Evolutionary conservation across 805 yeast genomes (phyloP).

Genomic region (Wickerhamiella occidentalis): DNA sequence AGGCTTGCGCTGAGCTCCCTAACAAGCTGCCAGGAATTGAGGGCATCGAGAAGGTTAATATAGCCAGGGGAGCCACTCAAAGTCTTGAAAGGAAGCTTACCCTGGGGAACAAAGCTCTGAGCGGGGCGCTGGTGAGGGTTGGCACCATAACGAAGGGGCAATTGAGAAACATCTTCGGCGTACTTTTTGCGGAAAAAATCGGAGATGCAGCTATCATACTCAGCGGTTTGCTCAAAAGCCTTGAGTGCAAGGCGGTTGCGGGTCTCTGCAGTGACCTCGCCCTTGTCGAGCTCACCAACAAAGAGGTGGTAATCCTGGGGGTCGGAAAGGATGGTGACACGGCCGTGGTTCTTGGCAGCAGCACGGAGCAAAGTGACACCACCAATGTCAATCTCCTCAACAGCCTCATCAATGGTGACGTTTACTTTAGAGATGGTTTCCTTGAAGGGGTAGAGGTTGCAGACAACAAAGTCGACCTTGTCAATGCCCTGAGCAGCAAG

Average conservation of each 20-base stretch:
- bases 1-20: slow-evolving; percentile 90
- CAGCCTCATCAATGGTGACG: slow-evolving; percentile 94
- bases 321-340: slow-evolving; percentile 92
- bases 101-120: slow-evolving; percentile 81
- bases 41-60: slow-evolving; percentile 89
- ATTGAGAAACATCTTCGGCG: slow-evolving; percentile 77
- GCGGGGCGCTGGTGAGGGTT: slow-evolving; percentile 99
- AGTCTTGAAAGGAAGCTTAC: slow-evolving; percentile 88
- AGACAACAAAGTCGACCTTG: slow-evolving; percentile 92
- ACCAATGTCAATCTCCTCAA: slow-evolving; percentile 96
- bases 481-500: slow-evolving; percentile 80
- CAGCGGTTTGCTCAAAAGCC: slow-evolving; percentile 98
- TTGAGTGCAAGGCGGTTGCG: slow-evolving; percentile 82
- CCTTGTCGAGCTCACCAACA: slow-evolving; percentile 63
- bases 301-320: slow-evolving; percentile 86
- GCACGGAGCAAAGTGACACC: slow-evolving; percentile 96
- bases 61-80: slow-evolving; percentile 94
- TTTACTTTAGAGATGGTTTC: slow-evolving; percentile 92
- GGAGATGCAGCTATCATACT: slow-evolving; percentile 88
- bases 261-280: slow-evolving; percentile 59
- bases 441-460: slow-evolving; percentile 96
- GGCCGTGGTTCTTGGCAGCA: slow-evolving; percentile 94
- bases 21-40: slow-evolving; percentile 97
- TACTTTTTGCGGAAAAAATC: slow-evolving; percentile 97
- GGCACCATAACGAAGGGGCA: slow-evolving; percentile 95